Percentiles rank a stretch among this genome's conserved stretches.
These are phyloP conservation scores for Phtheirospermum japonicum DNA, from an alignment of 257 asterid genomes.

Conservation along the genomic window DNA sequence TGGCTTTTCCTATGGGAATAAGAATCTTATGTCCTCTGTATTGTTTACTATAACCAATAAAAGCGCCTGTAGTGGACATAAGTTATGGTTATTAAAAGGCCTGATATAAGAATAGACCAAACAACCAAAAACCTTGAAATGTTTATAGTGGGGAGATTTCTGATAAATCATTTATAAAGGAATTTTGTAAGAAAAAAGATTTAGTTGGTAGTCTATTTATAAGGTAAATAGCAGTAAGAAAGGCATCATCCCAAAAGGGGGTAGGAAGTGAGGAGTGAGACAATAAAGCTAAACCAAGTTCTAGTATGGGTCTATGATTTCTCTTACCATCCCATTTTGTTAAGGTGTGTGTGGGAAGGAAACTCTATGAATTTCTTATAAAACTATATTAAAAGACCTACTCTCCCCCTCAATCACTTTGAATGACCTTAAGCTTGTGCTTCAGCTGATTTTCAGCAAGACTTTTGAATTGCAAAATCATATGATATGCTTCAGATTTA, in stretches of 20 bases:
- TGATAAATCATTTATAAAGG: background rate
- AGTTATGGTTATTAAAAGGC: background rate
- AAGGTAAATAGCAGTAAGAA: background rate
- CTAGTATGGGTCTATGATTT: background rate
- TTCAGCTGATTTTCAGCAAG: background rate
- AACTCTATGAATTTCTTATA: background rate
- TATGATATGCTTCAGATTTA: background rate
- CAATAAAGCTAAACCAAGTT: background rate
- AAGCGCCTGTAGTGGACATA: background rate
- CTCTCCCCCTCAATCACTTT: no score
- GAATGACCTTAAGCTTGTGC: background rate
- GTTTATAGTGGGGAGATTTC: background rate
- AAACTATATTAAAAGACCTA: background rate
- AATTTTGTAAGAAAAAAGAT: background rate
- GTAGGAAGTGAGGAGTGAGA: background rate
- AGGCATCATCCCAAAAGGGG: slow-evolving; percentile 5
- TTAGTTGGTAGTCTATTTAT: background rate
- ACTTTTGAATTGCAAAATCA: background rate
- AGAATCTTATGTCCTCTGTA: background rate
- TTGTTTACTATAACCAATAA: background rate
- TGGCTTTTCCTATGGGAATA: background rate
- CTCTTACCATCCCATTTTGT: background rate
- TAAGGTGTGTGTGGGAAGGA: background rate
- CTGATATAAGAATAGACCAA: background rate
- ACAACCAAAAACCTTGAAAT: background rate